phyloP scores from a whole-genome alignment of 331 rosid species.

The Acacia pycnantha region DNA sequence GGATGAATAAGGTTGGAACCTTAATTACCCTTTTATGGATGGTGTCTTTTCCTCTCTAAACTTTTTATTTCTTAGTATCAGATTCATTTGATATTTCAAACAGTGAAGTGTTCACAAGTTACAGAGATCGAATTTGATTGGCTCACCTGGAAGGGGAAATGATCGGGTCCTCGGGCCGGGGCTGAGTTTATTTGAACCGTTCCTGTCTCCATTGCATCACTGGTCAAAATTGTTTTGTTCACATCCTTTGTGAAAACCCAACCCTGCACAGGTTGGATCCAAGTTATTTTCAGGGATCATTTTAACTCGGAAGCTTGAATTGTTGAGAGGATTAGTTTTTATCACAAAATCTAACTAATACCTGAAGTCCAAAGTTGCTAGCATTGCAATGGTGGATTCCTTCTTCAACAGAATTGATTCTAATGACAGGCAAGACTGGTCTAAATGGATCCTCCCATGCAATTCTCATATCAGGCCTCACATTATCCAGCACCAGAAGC shows the following conservation, averaged over 20 bases:
- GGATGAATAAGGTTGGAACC: too few species aligned
- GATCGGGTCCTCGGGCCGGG: too few species aligned
- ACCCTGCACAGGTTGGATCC: conserved; percentile 51
- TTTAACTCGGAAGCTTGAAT: too few species aligned
- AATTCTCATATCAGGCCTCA: not conserved
- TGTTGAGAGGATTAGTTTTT: not conserved
- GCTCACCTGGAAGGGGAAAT: too few species aligned
- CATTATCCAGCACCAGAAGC: not conserved
- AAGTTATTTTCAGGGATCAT: not conserved
- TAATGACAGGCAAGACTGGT: conserved; percentile 2
- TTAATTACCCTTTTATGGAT: too few species aligned
- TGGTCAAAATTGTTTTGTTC: conserved; percentile 83
- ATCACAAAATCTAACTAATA: not conserved
- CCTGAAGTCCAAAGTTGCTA: not conserved
- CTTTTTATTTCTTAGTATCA: conserved; percentile 1
- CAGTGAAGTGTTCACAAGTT: not conserved
- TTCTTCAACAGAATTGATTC: not conserved
- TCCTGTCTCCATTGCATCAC: conserved; percentile 99
- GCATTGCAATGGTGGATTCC: conserved; percentile 1
- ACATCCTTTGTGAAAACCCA: conserved; percentile 80
- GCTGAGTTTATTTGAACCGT: too few species aligned
- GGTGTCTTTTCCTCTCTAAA: too few species aligned
- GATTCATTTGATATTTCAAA: not conserved
- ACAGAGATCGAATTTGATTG: not conserved
- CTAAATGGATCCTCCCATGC: not conserved